Percentiles rank a stretch among this genome's conserved stretches.
Conservation (phyloP, 163 green algal species). For the Botryococcus braunii region DNA sequence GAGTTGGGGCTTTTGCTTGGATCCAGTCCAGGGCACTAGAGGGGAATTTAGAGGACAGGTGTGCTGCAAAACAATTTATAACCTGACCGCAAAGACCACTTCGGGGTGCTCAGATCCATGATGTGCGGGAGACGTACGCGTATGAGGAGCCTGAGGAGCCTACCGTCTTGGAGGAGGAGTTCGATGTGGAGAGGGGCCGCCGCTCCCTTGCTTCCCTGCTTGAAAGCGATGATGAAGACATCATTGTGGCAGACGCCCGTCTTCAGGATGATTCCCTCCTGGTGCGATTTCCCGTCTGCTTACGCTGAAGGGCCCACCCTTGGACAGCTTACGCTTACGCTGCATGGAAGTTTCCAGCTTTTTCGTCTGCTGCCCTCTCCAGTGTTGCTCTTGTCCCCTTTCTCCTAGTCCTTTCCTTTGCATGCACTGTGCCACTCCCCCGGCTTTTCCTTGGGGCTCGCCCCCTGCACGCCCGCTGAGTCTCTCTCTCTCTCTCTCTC, state of each 20-base stretch:
- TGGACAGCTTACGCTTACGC: too few species aligned
- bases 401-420: neutral
- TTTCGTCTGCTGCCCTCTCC: neutral
- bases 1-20: too few species aligned
- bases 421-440: neutral
- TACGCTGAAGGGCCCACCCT: neutral
- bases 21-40: too few species aligned
- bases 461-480: too few species aligned
- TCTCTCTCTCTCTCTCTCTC: too few species aligned
- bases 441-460: too few species aligned
- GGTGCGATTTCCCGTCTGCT: slow-evolving; percentile 5
- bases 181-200: slow-evolving; percentile 7
- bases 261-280: slow-evolving; percentile 29
- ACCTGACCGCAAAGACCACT: too few species aligned
- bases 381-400: neutral
- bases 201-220: slow-evolving; percentile 18
- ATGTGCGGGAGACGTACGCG: too few species aligned
- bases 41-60: too few species aligned
- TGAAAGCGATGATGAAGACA: slow-evolving; percentile 18
- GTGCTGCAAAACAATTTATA: too few species aligned
- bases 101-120: too few species aligned
- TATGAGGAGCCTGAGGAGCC: too few species aligned
- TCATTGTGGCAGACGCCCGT: slow-evolving; percentile 22
- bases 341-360: neutral
- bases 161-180: slow-evolving; percentile 1